Conservation (phyloP, 768 basidiomycete species). For the Lactifluus pinguis region DNA sequence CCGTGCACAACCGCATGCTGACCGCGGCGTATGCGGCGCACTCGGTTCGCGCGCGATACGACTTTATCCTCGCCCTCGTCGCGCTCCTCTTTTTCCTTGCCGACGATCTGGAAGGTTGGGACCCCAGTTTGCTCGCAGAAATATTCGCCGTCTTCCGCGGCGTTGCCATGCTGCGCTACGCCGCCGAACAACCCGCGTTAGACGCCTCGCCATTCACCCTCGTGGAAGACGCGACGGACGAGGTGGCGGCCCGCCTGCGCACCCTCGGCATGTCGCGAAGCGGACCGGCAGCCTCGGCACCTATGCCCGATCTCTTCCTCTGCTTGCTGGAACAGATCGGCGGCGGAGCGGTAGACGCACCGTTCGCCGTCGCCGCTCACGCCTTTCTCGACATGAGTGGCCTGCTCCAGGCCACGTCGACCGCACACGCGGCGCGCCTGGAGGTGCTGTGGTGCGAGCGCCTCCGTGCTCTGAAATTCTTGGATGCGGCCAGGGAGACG, state of each 20-base stretch:
- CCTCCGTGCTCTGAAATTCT: constrained; percentile 55
- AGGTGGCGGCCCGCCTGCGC: constrained; percentile 52
- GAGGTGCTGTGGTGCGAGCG: constrained; percentile 70
- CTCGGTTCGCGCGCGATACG: constrained; percentile 66
- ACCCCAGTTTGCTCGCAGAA: constrained; percentile 56
- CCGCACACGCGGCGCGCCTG: constrained; percentile 53
- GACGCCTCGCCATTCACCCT: constrained; percentile 26
- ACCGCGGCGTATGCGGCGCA: constrained; percentile 53
- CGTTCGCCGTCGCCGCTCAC: constrained; percentile 54
- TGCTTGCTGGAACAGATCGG: constrained; percentile 48
- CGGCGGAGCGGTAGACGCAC: constrained; percentile 27
- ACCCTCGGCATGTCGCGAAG: constrained; percentile 60
- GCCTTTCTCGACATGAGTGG: constrained; percentile 60
- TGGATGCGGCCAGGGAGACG: constrained; percentile 50
- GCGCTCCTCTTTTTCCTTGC: constrained; percentile 63
- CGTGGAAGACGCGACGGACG: constrained; percentile 35
- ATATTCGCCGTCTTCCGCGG: constrained; percentile 77
- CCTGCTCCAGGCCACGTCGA: constrained; percentile 57
- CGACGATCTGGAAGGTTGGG: constrained; percentile 54
- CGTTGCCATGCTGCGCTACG: constrained; percentile 57
- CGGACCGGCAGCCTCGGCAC: neutral
- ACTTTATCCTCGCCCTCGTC: constrained; percentile 57
- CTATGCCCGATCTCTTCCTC: constrained; percentile 53
- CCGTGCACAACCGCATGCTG: constrained; percentile 55
- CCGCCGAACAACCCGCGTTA: constrained; percentile 49